Conservation (phyloP, 495 filamentous ascomycete species). For the Penicillium desertorum region DNA sequence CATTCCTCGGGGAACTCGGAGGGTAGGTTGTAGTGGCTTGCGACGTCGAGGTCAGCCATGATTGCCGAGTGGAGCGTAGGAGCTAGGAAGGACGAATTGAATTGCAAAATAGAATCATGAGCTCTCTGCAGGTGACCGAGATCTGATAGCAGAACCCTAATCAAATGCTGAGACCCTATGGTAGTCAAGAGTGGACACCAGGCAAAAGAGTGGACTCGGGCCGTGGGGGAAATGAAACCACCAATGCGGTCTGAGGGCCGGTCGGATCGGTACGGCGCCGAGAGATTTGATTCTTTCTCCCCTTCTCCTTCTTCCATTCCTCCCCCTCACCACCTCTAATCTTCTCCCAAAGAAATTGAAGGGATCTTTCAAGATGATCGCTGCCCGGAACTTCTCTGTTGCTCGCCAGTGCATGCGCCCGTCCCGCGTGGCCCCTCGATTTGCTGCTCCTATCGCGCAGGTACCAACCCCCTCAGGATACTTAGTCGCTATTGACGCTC, state of each 20-base stretch:
- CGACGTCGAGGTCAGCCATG: conserved; percentile 70
- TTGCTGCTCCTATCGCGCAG: conserved; percentile 51
- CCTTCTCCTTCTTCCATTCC: conserved; percentile 30
- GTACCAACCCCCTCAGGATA: conserved; percentile 35
- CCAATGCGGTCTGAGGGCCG: conserved; percentile 35
- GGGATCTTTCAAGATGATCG: conserved; percentile 55
- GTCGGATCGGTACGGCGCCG: conserved; percentile 45
- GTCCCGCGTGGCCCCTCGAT: conserved; percentile 47
- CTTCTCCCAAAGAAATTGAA: conserved; percentile 17
- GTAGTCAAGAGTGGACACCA: conserved; percentile 23
- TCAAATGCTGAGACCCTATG: conserved; percentile 19
- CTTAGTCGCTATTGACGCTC: conserved; percentile 8
- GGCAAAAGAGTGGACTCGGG: conserved; percentile 29
- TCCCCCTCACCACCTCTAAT: conserved; percentile 22
- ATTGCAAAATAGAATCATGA: conserved; percentile 5
- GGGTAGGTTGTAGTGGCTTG: conserved; percentile 85
- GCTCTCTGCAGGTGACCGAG: conserved; percentile 12
- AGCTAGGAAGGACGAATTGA: conserved; percentile 12
- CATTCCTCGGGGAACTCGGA: conserved; percentile 79
- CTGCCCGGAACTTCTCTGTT: conserved; percentile 55
- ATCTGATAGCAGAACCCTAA: conserved; percentile 4
- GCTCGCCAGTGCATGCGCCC: conserved; percentile 58
- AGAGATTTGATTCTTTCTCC: conserved; percentile 33
- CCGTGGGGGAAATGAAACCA: conserved; percentile 27
- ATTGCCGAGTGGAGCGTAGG: conserved; percentile 17